Evolutionary conservation across 2,329 filamentous ascomycete species (phyloP), one percentile per base, ranked within the genome.

Genomic region (Paracorniculantispora psalliotae): DNA sequence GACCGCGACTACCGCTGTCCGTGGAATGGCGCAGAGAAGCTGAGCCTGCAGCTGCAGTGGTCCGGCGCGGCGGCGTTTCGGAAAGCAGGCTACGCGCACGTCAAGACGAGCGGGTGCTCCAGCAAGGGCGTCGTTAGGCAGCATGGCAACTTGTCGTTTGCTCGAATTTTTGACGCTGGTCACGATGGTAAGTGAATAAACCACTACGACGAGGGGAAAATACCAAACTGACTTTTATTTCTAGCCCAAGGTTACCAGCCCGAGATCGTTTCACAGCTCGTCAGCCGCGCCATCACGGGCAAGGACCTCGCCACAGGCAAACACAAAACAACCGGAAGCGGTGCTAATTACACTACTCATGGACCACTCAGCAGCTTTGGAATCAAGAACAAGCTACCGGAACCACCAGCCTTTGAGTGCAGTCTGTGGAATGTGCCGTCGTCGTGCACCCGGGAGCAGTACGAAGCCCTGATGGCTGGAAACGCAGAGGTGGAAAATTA

Each of bases 81-180:
- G 2, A 69, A 73, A 0, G 84, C 90, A 0, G 89, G 88, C 0
- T 93, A 92, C 68, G 81, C 82, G 0, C 81, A 85, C 9, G 83
- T 93, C 60, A 73, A 83, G 8, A 84, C 88, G 17, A 88, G 90
- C 65, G 78, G 77, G 8, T 77, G 79, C 4, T 86, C 86, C 72
- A 81, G 83, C 65, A 88, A 82, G 33, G 90, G 89, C n/a, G 81
- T 84, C 55, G 88, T 90, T 0, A 81, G 89, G 4, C 88, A 93
- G 69, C 87, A 84, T 65, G 89, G 87, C 2, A 90, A 90, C 63
- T 79, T 88, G 52, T 84, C 80, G 3, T 88, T 88, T 69, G 82
- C 81, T 17, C 77, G 85, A 2, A 78, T 88, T 12, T 87, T 85
- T 65, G 79, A 87, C 62, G 77, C 84, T 3, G 85, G 86, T 0